Evolutionary conservation across 2,329 filamentous ascomycete species (phyloP).

Genomic region (Alternaria sp.): DNA sequence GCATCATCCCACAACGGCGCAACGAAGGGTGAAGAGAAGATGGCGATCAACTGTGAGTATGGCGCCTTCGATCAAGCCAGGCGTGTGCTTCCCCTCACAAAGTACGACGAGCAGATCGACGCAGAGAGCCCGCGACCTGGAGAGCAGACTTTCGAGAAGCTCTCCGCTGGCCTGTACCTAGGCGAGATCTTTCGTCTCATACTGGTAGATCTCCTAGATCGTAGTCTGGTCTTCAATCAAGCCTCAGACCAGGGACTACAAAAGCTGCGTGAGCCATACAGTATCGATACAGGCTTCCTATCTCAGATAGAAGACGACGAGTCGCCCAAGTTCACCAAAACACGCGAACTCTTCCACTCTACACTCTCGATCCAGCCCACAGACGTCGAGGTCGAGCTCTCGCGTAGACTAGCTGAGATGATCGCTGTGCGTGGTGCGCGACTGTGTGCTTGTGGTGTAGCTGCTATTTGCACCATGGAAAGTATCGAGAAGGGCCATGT

Average conservation of each 20-base stretch:
- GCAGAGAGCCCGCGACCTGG: slow-evolving; percentile 53
- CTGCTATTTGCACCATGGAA: slow-evolving; percentile 47
- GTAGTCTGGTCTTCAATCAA: slow-evolving; percentile 73
- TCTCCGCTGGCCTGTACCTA: slow-evolving; percentile 55
- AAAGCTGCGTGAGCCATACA: slow-evolving; percentile 79
- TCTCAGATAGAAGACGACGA: slow-evolving; percentile 77
- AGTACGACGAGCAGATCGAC: slow-evolving; percentile 60
- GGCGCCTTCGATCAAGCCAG: slow-evolving; percentile 96
- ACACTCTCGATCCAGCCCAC: slow-evolving; percentile 26
- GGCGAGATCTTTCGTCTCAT: slow-evolving; percentile 55
- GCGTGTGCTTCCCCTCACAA: slow-evolving; percentile 81
- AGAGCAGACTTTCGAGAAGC: slow-evolving; percentile 55
- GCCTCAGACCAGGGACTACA: slow-evolving; percentile 51
- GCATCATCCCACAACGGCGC: neutral
- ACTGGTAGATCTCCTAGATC: slow-evolving; percentile 65
- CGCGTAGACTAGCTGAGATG: slow-evolving; percentile 37
- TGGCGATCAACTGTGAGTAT: slow-evolving; percentile 98
- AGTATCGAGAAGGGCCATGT: slow-evolving; percentile 42
- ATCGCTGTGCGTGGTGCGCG: slow-evolving; percentile 45
- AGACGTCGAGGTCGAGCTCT: slow-evolving; percentile 36
- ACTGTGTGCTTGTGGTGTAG: slow-evolving; percentile 48
- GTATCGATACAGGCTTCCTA: slow-evolving; percentile 86
- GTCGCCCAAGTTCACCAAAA: slow-evolving; percentile 22
- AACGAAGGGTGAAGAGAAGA: slow-evolving; percentile 45
- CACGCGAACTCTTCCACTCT: slow-evolving; percentile 28